phyloP scores from a whole-genome alignment of 805 yeast genomes.

The Candida glaebosa region DNA sequence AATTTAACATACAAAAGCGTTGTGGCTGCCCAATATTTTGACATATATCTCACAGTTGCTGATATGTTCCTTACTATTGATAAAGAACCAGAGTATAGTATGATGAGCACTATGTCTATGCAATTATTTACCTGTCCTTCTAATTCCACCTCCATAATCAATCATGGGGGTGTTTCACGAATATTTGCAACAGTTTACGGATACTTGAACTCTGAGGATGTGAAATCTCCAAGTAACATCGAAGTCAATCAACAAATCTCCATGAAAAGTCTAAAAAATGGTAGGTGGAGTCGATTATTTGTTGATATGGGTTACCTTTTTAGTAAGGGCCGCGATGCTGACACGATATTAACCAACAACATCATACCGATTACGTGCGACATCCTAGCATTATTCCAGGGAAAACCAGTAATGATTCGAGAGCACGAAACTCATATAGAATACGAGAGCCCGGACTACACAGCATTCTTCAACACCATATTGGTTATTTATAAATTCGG shows the following conservation, averaged over 20 bases:
- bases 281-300: constrained; percentile 76
- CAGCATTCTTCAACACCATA: constrained; percentile 63
- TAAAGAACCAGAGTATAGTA: constrained; percentile 82
- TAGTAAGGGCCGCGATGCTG: constrained; percentile 60
- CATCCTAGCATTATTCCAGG: constrained; percentile 67
- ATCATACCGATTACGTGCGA: constrained; percentile 62
- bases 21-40: constrained; percentile 78
- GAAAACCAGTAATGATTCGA: constrained; percentile 69
- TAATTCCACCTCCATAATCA: constrained; percentile 59
- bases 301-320: constrained; percentile 77
- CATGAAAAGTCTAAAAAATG: constrained; percentile 53
- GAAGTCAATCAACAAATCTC: constrained; percentile 34
- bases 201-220: constrained; percentile 53
- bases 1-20: constrained; percentile 52
- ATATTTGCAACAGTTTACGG: constrained; percentile 62
- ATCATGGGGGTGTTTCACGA: constrained; percentile 61
- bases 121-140: constrained; percentile 91
- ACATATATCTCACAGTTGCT: constrained; percentile 71
- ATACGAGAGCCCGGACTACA: constrained; percentile 83
- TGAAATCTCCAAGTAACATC: constrained; percentile 42
- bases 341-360: constrained; percentile 40
- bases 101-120: constrained; percentile 69
- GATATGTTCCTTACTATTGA: constrained; percentile 71
- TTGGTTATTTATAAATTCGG: constrained; percentile 65
- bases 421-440: constrained; percentile 83